Percentiles rank a stretch among this genome's conserved stretches.
Conservation (phyloP, 805 yeast species). For the Candida orba region DNA sequence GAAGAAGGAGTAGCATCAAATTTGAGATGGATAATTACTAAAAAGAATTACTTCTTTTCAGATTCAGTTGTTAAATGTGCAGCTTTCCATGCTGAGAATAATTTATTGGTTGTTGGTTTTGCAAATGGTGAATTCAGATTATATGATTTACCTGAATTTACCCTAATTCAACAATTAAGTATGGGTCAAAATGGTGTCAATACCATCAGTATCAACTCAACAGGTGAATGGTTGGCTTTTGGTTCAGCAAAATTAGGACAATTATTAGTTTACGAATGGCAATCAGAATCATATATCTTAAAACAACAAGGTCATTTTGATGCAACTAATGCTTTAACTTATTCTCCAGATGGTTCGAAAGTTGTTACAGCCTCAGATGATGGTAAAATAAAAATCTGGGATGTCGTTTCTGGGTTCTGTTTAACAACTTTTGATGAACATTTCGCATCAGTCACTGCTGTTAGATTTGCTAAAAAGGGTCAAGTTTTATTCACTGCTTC, state of each 20-base stretch:
- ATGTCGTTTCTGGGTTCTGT: constrained; percentile 85
- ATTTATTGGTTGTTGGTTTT: constrained; percentile 82
- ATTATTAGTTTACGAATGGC: constrained; percentile 96
- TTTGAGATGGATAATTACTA: constrained; percentile 75
- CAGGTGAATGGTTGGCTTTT: constrained; percentile 97
- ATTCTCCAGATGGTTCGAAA: constrained; percentile 92
- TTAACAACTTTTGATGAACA: constrained; percentile 90
- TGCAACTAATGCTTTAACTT: constrained; percentile 71
- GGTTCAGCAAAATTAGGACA: constrained; percentile 93
- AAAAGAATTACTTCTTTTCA: constrained; percentile 68
- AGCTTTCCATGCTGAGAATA: constrained; percentile 68
- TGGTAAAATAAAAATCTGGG: constrained; percentile 97
- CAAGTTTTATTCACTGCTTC: constrained; percentile 89
- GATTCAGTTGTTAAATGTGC: constrained; percentile 69
- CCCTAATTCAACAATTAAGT: constrained; percentile 74
- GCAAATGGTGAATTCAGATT: constrained; percentile 84
- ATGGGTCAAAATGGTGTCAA: constrained; percentile 90
- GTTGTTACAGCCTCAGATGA: constrained; percentile 94
- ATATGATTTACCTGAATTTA: constrained; percentile 79
- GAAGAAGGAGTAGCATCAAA: constrained; percentile 29
- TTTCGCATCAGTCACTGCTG: constrained; percentile 78
- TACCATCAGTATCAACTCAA: constrained; percentile 66
- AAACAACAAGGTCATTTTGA: constrained; percentile 98
- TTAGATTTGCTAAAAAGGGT: constrained; percentile 82
- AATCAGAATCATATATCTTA: constrained; percentile 88